phyloP scores from a whole-genome alignment of 2,329 filamentous ascomycete species.

The Trichophaea hybrida region DNA sequence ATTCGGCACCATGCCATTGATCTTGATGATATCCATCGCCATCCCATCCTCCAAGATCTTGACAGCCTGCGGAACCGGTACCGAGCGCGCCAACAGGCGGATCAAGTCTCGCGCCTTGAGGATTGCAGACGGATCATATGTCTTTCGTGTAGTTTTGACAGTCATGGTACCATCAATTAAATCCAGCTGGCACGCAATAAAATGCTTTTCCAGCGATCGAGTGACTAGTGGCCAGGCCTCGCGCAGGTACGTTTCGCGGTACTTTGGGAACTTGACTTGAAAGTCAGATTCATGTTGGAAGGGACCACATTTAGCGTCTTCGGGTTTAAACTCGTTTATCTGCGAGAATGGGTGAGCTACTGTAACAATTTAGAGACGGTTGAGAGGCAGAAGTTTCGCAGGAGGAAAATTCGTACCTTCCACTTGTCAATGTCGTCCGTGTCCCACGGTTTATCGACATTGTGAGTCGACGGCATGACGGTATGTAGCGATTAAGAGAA shows the following conservation, averaged over 20 bases:
- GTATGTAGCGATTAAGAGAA: not conserved
- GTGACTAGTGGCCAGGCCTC: slow-evolving; percentile 89
- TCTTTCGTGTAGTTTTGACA: slow-evolving; percentile 85
- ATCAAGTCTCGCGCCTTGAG: slow-evolving; percentile 89
- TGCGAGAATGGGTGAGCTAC: slow-evolving; percentile 28
- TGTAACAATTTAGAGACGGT: not conserved
- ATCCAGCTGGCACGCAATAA: slow-evolving; percentile 83
- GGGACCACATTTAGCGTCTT: slow-evolving; percentile 71
- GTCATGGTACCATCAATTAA: slow-evolving; percentile 93
- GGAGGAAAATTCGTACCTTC: slow-evolving; percentile 43
- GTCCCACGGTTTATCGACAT: slow-evolving; percentile 86
- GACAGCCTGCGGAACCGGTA: slow-evolving; percentile 81
- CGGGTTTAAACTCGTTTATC: slow-evolving; percentile 69
- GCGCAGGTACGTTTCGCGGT: slow-evolving; percentile 84
- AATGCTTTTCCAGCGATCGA: slow-evolving; percentile 67
- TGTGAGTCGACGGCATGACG: slow-evolving; percentile 72
- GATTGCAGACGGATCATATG: slow-evolving; percentile 81
- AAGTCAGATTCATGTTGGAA: slow-evolving; percentile 93
- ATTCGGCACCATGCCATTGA: slow-evolving; percentile 74
- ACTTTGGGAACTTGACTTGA: slow-evolving; percentile 78
- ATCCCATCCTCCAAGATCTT: slow-evolving; percentile 88
- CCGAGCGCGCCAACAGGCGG: slow-evolving; percentile 77
- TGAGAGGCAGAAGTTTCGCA: not conserved
- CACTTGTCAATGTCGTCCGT: slow-evolving; percentile 96
- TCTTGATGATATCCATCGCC: slow-evolving; percentile 92